These are phyloP conservation scores for Lipomyces sp. DNA, from an alignment of 805 yeast species.

Conservation along the genomic window DNA sequence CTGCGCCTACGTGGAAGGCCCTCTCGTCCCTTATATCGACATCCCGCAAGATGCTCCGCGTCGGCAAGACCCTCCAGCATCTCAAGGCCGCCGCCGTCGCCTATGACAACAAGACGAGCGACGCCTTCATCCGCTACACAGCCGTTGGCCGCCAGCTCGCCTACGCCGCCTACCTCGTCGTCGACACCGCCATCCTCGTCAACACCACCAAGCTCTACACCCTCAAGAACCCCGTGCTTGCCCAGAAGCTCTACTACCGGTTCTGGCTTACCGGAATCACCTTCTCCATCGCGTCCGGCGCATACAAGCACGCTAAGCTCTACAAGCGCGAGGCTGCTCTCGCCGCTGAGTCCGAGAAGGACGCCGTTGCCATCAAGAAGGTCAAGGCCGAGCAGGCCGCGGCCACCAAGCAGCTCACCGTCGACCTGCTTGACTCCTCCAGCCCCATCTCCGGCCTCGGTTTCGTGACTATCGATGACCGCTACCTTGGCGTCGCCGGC, in stretches of 20 bases:
- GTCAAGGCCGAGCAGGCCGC: constrained; percentile 44
- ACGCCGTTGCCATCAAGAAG: constrained; percentile 40
- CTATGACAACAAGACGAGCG: constrained; percentile 66
- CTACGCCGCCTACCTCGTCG: constrained; percentile 37
- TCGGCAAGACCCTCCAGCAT: constrained; percentile 72
- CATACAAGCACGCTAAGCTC: constrained; percentile 52
- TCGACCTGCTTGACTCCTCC: constrained; percentile 72
- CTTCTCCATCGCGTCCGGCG: constrained; percentile 58
- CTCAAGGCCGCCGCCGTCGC: constrained; percentile 65
- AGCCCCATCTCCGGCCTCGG: constrained; percentile 71
- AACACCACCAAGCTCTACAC: constrained; percentile 42
- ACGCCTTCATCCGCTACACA: constrained; percentile 51
- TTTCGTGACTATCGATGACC: constrained; percentile 63
- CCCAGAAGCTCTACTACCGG: constrained; percentile 58
- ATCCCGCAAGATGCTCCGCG: constrained; percentile 79
- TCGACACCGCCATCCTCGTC: constrained; percentile 45
- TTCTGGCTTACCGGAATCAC: constrained; percentile 75
- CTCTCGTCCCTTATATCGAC: constrained; percentile 62
- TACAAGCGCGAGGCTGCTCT: constrained; percentile 40
- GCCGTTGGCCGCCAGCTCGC: constrained; percentile 39
- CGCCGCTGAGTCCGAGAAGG: constrained; percentile 38
- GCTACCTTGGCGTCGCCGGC: constrained; percentile 81
- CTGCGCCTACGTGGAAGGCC: constrained; percentile 50
- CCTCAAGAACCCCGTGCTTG: constrained; percentile 43
- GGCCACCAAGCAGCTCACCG: constrained; percentile 61